These are phyloP conservation scores for Neonectria faginata DNA, from an alignment of 2,329 filamentous ascomycete genomes.

Conservation along the genomic window DNA sequence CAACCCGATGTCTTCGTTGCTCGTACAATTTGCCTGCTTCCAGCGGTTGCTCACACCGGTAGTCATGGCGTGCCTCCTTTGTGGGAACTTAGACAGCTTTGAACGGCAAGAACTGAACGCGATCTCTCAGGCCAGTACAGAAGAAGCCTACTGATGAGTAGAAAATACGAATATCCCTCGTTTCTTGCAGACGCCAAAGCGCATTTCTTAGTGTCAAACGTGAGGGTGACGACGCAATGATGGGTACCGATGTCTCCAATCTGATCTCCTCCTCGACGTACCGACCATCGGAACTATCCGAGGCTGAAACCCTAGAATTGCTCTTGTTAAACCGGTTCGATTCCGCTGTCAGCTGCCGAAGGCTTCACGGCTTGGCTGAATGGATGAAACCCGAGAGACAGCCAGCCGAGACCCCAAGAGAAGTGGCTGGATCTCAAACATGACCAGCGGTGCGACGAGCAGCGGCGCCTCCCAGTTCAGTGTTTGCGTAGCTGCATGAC, in stretches of 20 bases:
- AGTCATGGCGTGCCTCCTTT: neutral
- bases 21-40: neutral
- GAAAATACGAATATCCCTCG: neutral
- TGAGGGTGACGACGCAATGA: neutral
- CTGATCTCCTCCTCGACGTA: neutral
- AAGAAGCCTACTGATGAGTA: neutral
- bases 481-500: conserved; percentile 2
- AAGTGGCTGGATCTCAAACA: conserved; percentile 36
- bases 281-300: neutral
- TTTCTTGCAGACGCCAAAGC: neutral
- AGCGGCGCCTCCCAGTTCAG: conserved; percentile 10
- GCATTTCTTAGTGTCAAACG: neutral
- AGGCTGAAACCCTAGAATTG: conserved; percentile 2
- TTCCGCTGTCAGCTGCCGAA: conserved; percentile 6
- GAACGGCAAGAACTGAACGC: neutral
- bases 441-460: conserved; percentile 37
- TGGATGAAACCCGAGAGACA: conserved; percentile 20
- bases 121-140: neutral
- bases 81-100: neutral
- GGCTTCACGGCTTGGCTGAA: conserved; percentile 7
- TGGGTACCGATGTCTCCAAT: neutral
- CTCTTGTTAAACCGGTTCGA: neutral
- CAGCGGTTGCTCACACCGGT: neutral
- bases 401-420: conserved; percentile 18
- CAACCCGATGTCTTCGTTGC: neutral